Conservation (phyloP, 164 flowering plant species). For the Sedum album region DNA sequence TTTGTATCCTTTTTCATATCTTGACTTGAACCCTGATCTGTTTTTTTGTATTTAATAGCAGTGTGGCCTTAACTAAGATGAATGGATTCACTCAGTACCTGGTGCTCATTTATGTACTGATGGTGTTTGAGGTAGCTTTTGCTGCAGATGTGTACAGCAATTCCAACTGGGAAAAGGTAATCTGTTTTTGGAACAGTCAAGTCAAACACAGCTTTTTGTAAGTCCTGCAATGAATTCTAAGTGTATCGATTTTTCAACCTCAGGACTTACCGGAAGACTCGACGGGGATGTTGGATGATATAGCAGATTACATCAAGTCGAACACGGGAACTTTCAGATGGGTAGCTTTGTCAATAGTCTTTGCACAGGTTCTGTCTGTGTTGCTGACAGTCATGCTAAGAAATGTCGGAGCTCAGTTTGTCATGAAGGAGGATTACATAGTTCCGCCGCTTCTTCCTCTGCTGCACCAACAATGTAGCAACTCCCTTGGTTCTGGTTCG, state of each 20-base stretch:
- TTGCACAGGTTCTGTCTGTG: constrained; percentile 40
- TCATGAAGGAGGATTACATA: constrained; percentile 53
- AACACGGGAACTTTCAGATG: constrained; percentile 22
- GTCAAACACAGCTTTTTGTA: too few relatives aligned
- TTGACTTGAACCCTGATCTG: background rate
- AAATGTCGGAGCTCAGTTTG: constrained; percentile 46
- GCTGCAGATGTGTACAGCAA: constrained; percentile 25
- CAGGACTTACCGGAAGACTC: constrained; percentile 39
- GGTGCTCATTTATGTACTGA: constrained; percentile 15
- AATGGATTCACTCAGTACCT: constrained; percentile 16
- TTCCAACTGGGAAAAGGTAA: constrained; percentile 34
- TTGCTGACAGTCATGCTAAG: constrained; percentile 46
- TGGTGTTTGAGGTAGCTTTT: constrained; percentile 20
- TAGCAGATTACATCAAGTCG: constrained; percentile 25
- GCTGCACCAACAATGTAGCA: constrained; percentile 15
- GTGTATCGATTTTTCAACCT: background rate
- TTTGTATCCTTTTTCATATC: constrained; percentile 27
- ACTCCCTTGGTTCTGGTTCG: constrained; percentile 30
- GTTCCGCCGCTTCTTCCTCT: constrained; percentile 46
- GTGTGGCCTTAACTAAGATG: constrained; percentile 10
- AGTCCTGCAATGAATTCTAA: background rate
- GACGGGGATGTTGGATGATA: constrained; percentile 27
- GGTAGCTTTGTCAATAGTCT: constrained; percentile 21
- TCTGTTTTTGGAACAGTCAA: too few relatives aligned
- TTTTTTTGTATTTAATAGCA: too few relatives aligned